These are phyloP conservation scores for Spirogloea muscicola DNA, from an alignment of 139 green algal genomes.

Conservation along the genomic window DNA sequence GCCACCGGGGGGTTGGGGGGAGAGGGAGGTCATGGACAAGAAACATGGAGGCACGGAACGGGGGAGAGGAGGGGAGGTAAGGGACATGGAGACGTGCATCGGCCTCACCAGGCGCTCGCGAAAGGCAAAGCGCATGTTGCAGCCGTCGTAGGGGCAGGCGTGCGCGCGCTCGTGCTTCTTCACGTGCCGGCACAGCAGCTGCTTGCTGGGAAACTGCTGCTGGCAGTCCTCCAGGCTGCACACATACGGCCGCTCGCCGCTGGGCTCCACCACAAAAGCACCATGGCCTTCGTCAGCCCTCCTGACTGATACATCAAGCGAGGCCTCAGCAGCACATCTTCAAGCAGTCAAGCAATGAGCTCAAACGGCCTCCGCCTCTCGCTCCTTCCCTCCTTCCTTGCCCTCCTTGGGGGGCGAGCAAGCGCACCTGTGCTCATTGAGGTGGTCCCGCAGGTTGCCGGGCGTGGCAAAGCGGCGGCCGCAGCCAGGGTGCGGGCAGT, in stretches of 20 bases:
- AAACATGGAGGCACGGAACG: too few species aligned
- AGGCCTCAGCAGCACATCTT: too few species aligned
- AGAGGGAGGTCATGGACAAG: too few species aligned
- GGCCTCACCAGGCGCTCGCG: constrained; percentile 26
- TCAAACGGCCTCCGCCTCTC: too few species aligned
- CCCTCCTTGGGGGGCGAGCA: too few species aligned
- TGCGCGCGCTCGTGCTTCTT: constrained; percentile 46
- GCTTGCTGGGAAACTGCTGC: constrained; percentile 30
- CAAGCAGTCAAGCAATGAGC: too few species aligned
- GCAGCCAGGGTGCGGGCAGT: constrained; percentile 10
- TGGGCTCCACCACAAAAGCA: too few species aligned
- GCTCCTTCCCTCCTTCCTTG: too few species aligned
- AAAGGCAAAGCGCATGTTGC: constrained; percentile 43
- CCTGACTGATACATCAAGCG: too few species aligned
- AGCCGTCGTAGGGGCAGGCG: constrained; percentile 22
- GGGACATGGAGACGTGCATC: too few species aligned
- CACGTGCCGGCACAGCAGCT: constrained; percentile 29
- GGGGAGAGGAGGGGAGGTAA: not conserved
- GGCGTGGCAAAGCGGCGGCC: constrained; percentile 29
- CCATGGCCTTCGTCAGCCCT: too few species aligned
- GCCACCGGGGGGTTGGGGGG: too few species aligned
- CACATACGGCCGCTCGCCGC: constrained; percentile 36
- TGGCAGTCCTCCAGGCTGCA: constrained; percentile 29
- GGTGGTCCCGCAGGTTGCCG: constrained; percentile 30
- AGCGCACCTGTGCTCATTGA: constrained; percentile 51